Evolutionary conservation across 2,329 filamentous ascomycete genomes (phyloP).

Genomic region (Cercospora beticola): DNA sequence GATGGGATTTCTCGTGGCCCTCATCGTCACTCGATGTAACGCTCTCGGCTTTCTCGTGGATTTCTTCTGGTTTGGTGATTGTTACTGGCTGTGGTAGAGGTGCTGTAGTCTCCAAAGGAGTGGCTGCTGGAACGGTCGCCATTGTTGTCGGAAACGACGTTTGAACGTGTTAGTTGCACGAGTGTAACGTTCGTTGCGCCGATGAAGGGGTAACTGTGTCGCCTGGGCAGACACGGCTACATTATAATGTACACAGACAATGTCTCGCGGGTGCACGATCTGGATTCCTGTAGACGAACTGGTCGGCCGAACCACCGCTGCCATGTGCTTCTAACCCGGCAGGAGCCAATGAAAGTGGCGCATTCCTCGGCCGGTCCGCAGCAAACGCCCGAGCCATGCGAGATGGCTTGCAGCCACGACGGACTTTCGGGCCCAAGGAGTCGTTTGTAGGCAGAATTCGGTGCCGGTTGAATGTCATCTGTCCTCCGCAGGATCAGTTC

Average conservation of each 20-base stretch:
- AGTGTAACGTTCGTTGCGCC: background rate
- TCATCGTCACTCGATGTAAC: conserved; percentile 7
- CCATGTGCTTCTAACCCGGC: background rate
- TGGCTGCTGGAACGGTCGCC: conserved; percentile 12
- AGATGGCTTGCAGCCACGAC: background rate
- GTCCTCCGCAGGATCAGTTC: background rate
- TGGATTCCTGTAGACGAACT: background rate
- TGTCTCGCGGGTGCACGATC: conserved; percentile 24
- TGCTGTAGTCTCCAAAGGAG: conserved; percentile 1
- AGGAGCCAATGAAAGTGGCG: background rate
- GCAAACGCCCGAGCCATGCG: background rate
- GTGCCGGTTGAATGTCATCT: background rate
- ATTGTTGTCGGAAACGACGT: background rate
- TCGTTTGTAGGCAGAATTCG: background rate
- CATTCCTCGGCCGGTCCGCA: background rate
- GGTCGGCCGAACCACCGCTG: background rate
- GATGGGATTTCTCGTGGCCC: background rate
- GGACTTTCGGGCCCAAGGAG: background rate
- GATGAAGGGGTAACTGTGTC: background rate
- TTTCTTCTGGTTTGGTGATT: conserved; percentile 4
- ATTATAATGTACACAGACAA: background rate
- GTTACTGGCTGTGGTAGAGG: background rate
- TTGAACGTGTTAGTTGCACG: background rate
- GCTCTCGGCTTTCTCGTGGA: conserved; percentile 13
- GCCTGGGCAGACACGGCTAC: background rate